Conservation (phyloP, 148 eudicot genomes). For the Persicaria maculosa region DNA sequence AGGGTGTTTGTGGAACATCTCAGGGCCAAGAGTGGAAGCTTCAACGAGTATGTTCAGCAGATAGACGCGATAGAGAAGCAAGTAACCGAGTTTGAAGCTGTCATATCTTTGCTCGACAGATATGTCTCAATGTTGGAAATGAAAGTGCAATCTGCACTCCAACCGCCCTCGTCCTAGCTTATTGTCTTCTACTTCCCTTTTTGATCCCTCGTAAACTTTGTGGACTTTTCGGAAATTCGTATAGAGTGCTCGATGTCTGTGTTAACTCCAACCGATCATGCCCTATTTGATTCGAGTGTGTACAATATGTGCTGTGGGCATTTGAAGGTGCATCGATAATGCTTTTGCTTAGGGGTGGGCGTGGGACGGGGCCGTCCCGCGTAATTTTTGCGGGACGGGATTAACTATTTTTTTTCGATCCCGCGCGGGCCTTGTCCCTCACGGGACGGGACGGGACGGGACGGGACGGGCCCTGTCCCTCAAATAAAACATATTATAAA, state of each 20-base stretch:
- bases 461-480: too few species aligned
- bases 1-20: conserved; percentile 92
- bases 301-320: neutral
- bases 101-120: conserved; percentile 79
- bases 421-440: too few species aligned
- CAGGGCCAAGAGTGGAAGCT: conserved; percentile 62
- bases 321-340: neutral
- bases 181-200: neutral
- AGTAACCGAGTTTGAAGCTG: conserved; percentile 91
- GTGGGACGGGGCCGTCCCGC: too few species aligned
- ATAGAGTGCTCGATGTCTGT: neutral
- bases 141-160: conserved; percentile 60
- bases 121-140: conserved; percentile 72
- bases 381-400: too few species aligned
- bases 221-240: neutral
- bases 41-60: conserved; percentile 76
- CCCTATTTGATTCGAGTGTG: neutral
- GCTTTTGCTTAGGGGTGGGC: too few species aligned
- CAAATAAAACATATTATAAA: too few species aligned
- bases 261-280: neutral
- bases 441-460: too few species aligned
- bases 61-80: conserved; percentile 82
- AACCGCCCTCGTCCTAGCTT: conserved; percentile 36
- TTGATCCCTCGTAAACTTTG: neutral
- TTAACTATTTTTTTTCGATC: too few species aligned